These are phyloP conservation scores for Aspergillus coremiiformis DNA, from an alignment of 495 filamentous ascomycete genomes.

Conservation along the genomic window DNA sequence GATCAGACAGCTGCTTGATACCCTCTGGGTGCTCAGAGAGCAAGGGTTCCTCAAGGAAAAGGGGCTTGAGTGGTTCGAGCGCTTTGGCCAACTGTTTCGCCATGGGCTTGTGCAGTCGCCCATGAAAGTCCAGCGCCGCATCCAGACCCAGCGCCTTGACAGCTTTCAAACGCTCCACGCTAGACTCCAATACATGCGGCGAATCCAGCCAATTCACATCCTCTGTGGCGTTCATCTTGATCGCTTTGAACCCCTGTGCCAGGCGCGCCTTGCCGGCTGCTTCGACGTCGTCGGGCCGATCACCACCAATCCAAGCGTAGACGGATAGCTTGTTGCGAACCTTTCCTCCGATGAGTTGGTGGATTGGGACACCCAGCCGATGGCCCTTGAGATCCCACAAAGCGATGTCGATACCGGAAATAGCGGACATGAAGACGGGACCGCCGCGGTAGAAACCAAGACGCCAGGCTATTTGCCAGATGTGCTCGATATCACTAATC, in stretches of 20 bases:
- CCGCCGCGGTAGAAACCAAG: conserved; percentile 71
- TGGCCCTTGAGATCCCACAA: conserved; percentile 67
- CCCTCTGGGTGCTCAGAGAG: conserved; percentile 64
- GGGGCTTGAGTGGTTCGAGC: conserved; percentile 60
- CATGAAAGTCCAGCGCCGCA: conserved; percentile 71
- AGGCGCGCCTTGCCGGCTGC: conserved; percentile 53
- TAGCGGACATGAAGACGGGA: conserved; percentile 72
- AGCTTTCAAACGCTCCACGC: conserved; percentile 58
- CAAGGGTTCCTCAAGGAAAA: conserved; percentile 79
- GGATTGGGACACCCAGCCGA: conserved; percentile 56
- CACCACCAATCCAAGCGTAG: conserved; percentile 80
- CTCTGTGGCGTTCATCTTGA: conserved; percentile 81
- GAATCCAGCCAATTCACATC: conserved; percentile 76
- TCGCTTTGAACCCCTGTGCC: conserved; percentile 61
- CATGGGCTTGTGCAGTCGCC: conserved; percentile 73
- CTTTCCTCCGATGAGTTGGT: conserved; percentile 67
- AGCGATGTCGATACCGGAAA: conserved; percentile 72
- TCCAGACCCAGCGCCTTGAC: conserved; percentile 68
- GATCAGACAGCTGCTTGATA: conserved; percentile 56
- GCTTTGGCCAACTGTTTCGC: conserved; percentile 68
- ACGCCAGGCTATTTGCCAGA: conserved; percentile 69
- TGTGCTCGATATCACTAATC: conserved; percentile 66
- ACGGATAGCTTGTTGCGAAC: conserved; percentile 64
- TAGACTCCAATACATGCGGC: conserved; percentile 53
- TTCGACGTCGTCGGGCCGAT: conserved; percentile 62